Evolutionary conservation across 1,284 basidiomycete species (phyloP).

Genomic region (Tylopilus sp.): DNA sequence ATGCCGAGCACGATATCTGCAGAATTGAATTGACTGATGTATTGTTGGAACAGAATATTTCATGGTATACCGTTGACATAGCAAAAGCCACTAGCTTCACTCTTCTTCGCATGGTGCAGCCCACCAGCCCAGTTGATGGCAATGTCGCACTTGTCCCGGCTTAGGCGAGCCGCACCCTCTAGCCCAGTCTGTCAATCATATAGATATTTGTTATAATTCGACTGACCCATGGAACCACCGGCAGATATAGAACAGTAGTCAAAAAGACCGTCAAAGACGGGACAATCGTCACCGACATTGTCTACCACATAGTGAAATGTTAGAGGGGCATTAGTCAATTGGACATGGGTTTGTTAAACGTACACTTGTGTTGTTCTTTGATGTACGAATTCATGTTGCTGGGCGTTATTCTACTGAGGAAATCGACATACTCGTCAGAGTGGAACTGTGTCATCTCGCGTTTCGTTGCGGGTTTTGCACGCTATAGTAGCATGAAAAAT

Average conservation of each 20-base stretch:
- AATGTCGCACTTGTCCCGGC: constrained; percentile 97
- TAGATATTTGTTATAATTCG: background rate
- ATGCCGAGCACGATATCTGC: constrained; percentile 96
- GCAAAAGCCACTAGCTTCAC: constrained; percentile 97
- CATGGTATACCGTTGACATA: constrained; percentile 86
- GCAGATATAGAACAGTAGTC: constrained; percentile 99
- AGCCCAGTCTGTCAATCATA: constrained; percentile 21
- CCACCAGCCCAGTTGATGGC: constrained; percentile 99
- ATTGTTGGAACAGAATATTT: background rate
- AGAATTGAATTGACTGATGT: background rate
- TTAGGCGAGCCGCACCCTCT: constrained; percentile 97
- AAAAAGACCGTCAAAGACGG: constrained; percentile 96
- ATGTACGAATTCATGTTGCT: constrained; percentile 87
- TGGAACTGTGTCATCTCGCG: constrained; percentile 97
- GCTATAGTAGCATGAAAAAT: constrained; percentile 56
- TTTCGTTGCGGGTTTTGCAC: constrained; percentile 98
- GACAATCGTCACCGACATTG: constrained; percentile 94
- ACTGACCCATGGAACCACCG: constrained; percentile 95
- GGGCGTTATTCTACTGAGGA: constrained; percentile 83
- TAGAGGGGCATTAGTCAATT: background rate
- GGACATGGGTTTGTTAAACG: constrained; percentile 35
- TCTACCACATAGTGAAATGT: constrained; percentile 50
- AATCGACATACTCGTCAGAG: constrained; percentile 93
- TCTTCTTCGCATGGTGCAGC: constrained; percentile 97
- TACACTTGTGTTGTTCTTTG: constrained; percentile 97